These are phyloP conservation scores for Scutellaria minor DNA, from an alignment of 257 asterid genomes.

Conservation along the genomic window DNA sequence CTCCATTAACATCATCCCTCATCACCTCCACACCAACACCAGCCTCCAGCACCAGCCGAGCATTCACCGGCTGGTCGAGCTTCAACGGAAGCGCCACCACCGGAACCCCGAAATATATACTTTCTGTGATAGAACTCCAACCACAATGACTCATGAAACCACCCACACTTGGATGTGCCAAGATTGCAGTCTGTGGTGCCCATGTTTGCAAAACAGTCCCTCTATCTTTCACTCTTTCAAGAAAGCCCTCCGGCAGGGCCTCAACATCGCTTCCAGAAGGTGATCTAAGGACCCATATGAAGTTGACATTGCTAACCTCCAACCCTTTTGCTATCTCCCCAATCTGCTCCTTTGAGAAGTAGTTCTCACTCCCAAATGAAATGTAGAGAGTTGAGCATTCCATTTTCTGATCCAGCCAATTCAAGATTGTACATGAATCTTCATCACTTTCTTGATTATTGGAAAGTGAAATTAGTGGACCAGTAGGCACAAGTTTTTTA, in stretches of 20 bases:
- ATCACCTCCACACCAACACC: slow-evolving; percentile 41
- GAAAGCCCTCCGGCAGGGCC: slow-evolving; percentile 40
- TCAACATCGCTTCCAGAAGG: slow-evolving; percentile 35
- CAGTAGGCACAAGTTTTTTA: not conserved
- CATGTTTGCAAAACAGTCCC: slow-evolving; percentile 36
- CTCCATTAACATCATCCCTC: slow-evolving; percentile 20
- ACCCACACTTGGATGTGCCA: slow-evolving; percentile 35
- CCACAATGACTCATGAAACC: slow-evolving; percentile 11
- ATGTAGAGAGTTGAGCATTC: slow-evolving; percentile 7
- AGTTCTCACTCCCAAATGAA: slow-evolving; percentile 18
- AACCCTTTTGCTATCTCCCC: slow-evolving; percentile 25
- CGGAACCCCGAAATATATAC: slow-evolving; percentile 38
- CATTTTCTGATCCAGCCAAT: slow-evolving; percentile 17
- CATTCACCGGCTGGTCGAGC: slow-evolving; percentile 36
- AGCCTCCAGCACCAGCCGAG: slow-evolving; percentile 32
- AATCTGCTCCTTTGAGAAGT: slow-evolving; percentile 1
- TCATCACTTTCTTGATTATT: not conserved
- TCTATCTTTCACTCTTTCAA: slow-evolving; percentile 40
- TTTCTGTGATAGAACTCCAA: slow-evolving; percentile 32
- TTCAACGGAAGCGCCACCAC: slow-evolving; percentile 45
- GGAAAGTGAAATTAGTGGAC: not conserved
- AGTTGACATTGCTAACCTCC: slow-evolving; percentile 23
- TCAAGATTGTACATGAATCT: not conserved
- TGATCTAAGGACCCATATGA: slow-evolving; percentile 45
- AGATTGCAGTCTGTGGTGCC: slow-evolving; percentile 43